Evolutionary conservation across 805 yeast genomes (phyloP), one percentile per base, ranked within the genome.

Genomic region (Metschnikowia corniflorae): DNA sequence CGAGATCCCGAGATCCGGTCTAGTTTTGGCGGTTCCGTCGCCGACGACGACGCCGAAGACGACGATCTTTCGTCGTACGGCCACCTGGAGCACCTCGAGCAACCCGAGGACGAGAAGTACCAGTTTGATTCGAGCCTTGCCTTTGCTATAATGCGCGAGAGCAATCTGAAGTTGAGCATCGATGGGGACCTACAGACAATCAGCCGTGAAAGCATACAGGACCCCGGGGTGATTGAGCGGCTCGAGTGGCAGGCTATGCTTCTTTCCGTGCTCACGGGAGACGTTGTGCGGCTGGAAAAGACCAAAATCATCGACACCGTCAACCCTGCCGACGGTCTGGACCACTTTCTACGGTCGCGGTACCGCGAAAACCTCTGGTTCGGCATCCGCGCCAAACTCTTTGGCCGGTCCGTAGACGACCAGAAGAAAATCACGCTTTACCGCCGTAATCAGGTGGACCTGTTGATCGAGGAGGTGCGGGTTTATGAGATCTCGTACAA

Each of bases 191-290:
- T 63, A 39, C 63, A 48, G 44, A 59, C 57, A 29, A 64, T 68
- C 44, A 50, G 61, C 49, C 40, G 56, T 48, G 74, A 60, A 61
- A 56, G 50, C 16, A 55, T 61, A 15, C 70, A 65, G 31, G 72
- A 69, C 46, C 72, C 74, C 1, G 63, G 65, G 10, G 78, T 82
- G 6, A 51, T 79, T 8, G 97, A 88, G 54, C 71, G 97, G 32
- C 66, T 89, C 9, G 96, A 88, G 61, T 93, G 98, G 98, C 97
- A 93, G 60, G 77, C 91, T 0, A 87, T 93, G 95, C 70, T 93
- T 32, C 75, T 85, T 8, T 75, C 88, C 3, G 97, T 93, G 3
- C 73, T 93, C 23, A 91, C 94, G 3, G 97, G 98, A 49, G 97
- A 93, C 59, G 95, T 93, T 36, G 88, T 93, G 15, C 76, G 82